Evolutionary conservation across 192 early-diverging fungal genomes (phyloP).

Genomic region (Chytriomyces confervae): DNA sequence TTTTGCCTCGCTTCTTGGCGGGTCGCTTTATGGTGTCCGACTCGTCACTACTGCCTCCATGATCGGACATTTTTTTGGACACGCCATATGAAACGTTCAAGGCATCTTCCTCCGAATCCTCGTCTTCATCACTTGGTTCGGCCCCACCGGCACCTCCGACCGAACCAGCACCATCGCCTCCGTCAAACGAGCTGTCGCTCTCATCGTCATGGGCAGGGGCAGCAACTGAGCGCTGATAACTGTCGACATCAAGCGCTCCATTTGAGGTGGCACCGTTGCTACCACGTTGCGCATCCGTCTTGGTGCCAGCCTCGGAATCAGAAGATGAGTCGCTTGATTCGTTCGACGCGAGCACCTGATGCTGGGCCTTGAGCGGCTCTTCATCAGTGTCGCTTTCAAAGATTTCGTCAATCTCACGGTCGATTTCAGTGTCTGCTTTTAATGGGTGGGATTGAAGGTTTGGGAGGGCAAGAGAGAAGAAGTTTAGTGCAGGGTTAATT

Average conservation of each 20-base stretch:
- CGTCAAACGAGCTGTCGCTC: neutral
- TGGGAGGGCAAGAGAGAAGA: no score
- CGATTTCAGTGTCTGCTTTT: conserved; percentile 16
- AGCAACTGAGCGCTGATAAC: neutral
- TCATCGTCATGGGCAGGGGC: conserved; percentile 4
- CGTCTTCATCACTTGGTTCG: conserved; percentile 5
- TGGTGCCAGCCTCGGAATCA: neutral
- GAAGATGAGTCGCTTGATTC: neutral
- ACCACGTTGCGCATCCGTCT: neutral
- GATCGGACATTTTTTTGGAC: neutral
- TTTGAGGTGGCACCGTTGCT: neutral
- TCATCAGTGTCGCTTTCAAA: conserved; percentile 36
- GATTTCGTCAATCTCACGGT: conserved; percentile 38
- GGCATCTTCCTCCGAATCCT: conserved; percentile 32
- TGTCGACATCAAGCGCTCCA: neutral
- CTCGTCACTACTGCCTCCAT: conserved; percentile 17
- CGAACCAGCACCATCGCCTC: conserved; percentile 11
- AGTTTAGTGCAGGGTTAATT: no score
- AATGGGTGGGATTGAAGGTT: no score
- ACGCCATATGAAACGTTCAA: conserved; percentile 17
- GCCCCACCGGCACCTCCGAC: neutral
- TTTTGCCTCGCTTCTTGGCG: conserved; percentile 4
- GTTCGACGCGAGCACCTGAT: neutral
- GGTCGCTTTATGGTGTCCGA: conserved; percentile 5
- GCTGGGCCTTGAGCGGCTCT: conserved; percentile 20